Evolutionary conservation across 768 basidiomycete species (phyloP).

Genomic region (Cyclocybe cylindracea): DNA sequence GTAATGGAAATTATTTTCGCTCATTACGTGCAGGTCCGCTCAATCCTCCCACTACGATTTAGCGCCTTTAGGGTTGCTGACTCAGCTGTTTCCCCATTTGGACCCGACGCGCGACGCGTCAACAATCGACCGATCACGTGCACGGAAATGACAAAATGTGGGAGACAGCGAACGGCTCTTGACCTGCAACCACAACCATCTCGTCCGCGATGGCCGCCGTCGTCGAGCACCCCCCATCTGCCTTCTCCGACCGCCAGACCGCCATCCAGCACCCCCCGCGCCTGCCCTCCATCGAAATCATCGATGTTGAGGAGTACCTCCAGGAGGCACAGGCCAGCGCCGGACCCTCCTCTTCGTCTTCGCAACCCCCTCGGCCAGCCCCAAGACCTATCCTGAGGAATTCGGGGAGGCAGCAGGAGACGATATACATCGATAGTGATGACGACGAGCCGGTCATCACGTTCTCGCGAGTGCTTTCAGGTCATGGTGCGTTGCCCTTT

Average conservation of each 20-base stretch:
- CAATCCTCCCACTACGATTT: too few relatives aligned
- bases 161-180: constrained; percentile 8
- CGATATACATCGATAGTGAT: constrained; percentile 39
- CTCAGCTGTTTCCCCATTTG: too few relatives aligned
- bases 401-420: constrained; percentile 22
- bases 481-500: constrained; percentile 11
- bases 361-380: constrained; percentile 7
- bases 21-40: too few relatives aligned
- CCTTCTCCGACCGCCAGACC: constrained; percentile 18
- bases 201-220: constrained; percentile 29
- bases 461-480: constrained; percentile 10
- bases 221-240: constrained; percentile 27
- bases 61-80: too few relatives aligned
- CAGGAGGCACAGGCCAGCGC: background rate
- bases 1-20: too few relatives aligned
- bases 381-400: constrained; percentile 6
- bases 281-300: constrained; percentile 37
- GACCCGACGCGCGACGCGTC: constrained; percentile 7
- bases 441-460: constrained; percentile 30
- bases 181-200: constrained; percentile 25
- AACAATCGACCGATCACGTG: constrained; percentile 10
- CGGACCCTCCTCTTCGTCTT: constrained; percentile 1
- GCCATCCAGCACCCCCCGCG: constrained; percentile 16
- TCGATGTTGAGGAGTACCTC: constrained; percentile 42
- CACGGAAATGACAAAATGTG: constrained; percentile 8